Base-by-base conservation (phyloP, 2,329 filamentous ascomycete species). In the Phoma sp. region DNA sequence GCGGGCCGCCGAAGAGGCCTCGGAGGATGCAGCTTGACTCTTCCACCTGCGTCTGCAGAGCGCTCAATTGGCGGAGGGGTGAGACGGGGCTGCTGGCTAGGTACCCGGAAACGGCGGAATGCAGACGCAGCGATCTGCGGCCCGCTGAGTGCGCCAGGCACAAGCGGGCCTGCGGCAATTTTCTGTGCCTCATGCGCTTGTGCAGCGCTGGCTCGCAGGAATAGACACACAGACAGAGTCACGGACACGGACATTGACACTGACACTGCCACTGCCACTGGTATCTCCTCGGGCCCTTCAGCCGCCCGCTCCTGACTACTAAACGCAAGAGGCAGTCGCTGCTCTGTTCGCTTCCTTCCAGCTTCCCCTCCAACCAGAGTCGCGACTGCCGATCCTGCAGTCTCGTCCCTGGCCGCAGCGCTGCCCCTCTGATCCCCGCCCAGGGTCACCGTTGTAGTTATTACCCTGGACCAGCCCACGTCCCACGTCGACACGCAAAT, bases 51-150 rank as follows among this genome's bases (percentile, higher is more conserved):
- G 18, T 18, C 18, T 18, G 18, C 18, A 18, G 2, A 29, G 32
- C 3, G 33, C 23, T 23, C 37, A 8, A 47, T 51, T 55, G 47
- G 52, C 47, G 25, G 37, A 33, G 24, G 14, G 27, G 38, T 44
- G 23, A 41, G 27, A 43, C 24, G 47, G 52, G 32, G 35, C 39
- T 53, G 51, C 44, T 38, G 18, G 24, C 38, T 7, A 46, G 47
- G 46, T 46, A 50, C 13, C 52, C 46, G 52, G 49, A 42, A 53
- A 37, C 45, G 51, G 51, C 30, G 45, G 45, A 54, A 44, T 45
- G 51, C 45, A 55, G 46, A 50, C 41, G 46, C 52, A 55, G 52
- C 41, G 52, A 55, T 55, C 46, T 55, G 22, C 52, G 52, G 52
- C 45, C 45, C 51, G 51, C 51, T 29, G 27, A 38, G 36, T 32